These are phyloP conservation scores for Mortierella claussenii DNA, from an alignment of 192 early-diverging fungal species.

Conservation along the genomic window DNA sequence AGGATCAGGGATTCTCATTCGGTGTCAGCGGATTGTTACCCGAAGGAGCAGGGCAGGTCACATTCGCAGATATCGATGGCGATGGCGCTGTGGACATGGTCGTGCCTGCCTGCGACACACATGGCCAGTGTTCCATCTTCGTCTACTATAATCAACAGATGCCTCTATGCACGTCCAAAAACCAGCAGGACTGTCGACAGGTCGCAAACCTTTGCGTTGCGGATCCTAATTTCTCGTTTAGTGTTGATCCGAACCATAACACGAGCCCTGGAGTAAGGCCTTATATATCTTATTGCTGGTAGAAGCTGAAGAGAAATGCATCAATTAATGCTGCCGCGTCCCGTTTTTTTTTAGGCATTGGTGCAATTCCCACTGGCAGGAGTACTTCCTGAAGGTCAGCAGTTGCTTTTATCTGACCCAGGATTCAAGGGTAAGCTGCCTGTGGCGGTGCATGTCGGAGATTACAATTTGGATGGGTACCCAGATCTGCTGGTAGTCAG, in stretches of 20 bases:
- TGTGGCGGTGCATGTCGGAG: constrained; percentile 70
- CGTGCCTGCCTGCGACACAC: constrained; percentile 70
- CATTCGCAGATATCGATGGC: constrained; percentile 95
- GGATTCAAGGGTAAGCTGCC: constrained; percentile 66
- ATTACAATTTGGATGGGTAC: constrained; percentile 92
- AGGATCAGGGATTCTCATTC: constrained; percentile 71
- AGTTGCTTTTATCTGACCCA: constrained; percentile 53
- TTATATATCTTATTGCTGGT: neutral
- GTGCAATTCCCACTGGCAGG: constrained; percentile 52
- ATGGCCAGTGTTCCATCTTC: constrained; percentile 70
- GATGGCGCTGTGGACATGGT: constrained; percentile 90
- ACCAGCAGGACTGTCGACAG: constrained; percentile 68
- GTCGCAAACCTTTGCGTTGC: constrained; percentile 77
- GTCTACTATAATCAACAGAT: constrained; percentile 86
- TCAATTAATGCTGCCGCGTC: neutral
- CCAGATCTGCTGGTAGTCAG: constrained; percentile 86
- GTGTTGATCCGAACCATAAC: constrained; percentile 62
- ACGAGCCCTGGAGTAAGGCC: constrained; percentile 45
- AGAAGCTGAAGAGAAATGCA: neutral
- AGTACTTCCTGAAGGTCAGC: constrained; percentile 61
- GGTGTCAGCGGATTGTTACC: constrained; percentile 71
- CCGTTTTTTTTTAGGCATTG: constrained; percentile 40
- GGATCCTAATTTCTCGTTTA: constrained; percentile 72
- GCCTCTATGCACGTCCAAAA: constrained; percentile 71
- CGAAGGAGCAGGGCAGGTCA: constrained; percentile 73